Percentiles rank a stretch among this genome's conserved stretches.
These are phyloP conservation scores for Colletotrichum tofieldiae DNA, from an alignment of 2,329 filamentous ascomycete species.

Conservation along the genomic window DNA sequence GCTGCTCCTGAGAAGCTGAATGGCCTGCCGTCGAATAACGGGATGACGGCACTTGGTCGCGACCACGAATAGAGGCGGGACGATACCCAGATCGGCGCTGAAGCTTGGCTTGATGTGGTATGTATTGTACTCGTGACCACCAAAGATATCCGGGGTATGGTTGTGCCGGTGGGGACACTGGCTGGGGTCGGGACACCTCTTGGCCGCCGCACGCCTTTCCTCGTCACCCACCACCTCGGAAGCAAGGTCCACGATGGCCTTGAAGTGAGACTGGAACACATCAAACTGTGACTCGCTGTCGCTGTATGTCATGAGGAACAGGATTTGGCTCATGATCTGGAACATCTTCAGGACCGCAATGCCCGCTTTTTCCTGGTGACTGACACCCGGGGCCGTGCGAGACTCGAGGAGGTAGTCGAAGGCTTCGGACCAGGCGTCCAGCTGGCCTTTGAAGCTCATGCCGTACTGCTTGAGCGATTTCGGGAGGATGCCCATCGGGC, in stretches of 20 bases:
- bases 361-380: conserved; percentile 70
- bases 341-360: conserved; percentile 76
- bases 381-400: conserved; percentile 64
- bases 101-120: conserved; percentile 74
- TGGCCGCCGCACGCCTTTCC: conserved; percentile 65
- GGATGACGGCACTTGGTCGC: conserved; percentile 77
- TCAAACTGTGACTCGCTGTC: conserved; percentile 73
- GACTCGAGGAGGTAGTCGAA: conserved; percentile 70
- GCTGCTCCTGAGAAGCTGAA: conserved; percentile 72
- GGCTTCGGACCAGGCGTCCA: conserved; percentile 70
- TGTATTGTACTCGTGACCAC: conserved; percentile 60
- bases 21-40: conserved; percentile 70
- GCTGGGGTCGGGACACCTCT: conserved; percentile 60
- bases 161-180: conserved; percentile 60
- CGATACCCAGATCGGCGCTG: conserved; percentile 75
- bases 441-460: conserved; percentile 62
- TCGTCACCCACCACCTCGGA: conserved; percentile 73
- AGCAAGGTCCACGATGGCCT: conserved; percentile 70
- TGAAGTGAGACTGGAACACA: conserved; percentile 66
- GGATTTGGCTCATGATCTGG: conserved; percentile 70
- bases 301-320: conserved; percentile 74
- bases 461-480: conserved; percentile 64
- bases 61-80: conserved; percentile 77
- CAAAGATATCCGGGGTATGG: conserved; percentile 55
- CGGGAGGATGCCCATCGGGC: conserved; percentile 69